Base-by-base conservation (phyloP, 441 rosid species). In the Arabidopsis hybrid region DNA sequence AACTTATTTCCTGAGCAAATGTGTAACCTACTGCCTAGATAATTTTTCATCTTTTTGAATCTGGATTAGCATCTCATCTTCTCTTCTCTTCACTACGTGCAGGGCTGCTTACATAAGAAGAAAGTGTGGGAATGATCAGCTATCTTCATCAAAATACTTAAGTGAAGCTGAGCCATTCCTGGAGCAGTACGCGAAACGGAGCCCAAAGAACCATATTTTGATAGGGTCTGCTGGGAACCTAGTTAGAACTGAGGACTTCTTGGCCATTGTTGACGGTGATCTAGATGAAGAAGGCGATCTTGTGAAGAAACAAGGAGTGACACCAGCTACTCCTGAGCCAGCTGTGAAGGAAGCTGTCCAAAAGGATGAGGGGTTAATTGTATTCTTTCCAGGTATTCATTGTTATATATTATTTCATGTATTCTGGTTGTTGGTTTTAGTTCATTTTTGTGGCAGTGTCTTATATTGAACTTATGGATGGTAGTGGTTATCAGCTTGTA, bases 81-180 rank as follows among this genome's bases (percentile, higher is more conserved):
- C 67, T 68, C 60, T 42, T 78, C 67, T 68, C 60, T 42, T 51
- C 38, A 72, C 29, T 39, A 65, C 75, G 42, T 80, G 60, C 78
- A 95, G 98, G 98, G 96, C 96, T 64, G 76, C 78, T 63, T 84
- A 88, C 76, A 88, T 92, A 67, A 80, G 69, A 71, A 87, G 87
- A 76, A 92, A 95, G 78, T 87, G 77, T 75, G 96, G 96, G 58
- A 87, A 83, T 73, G 82, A 73, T 64, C 93, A 86, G 78, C 78
- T 89, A 43, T 87, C 98, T 56, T 91, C 98, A 36, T 83, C 97
- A 55, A 67, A 77, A 78, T 95, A 91, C 78, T 85, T 95, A 63
- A 85, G 91, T 68, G 97, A 95, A 87, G 97, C 96, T 53, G 99
- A 95, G 85, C 95, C 95, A 76, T 95, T 93, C 67, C 91, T 95